phyloP scores from a whole-genome alignment of 164 flowering plant species.

The Stephania cephalantha region DNA sequence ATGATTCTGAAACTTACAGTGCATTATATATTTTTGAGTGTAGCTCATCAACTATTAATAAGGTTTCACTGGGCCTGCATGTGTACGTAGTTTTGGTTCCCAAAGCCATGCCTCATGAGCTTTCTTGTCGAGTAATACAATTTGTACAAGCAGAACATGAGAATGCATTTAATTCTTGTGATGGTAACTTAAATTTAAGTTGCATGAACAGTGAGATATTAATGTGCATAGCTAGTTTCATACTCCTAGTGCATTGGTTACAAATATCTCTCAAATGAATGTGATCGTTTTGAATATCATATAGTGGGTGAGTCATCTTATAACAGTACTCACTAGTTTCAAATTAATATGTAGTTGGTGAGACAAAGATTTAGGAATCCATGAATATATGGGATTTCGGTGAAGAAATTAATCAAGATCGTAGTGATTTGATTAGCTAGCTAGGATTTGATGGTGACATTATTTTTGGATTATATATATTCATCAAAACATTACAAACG shows the following conservation, averaged over 20 bases:
- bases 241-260: neutral
- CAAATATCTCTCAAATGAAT: neutral
- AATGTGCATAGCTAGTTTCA: too few relatives aligned
- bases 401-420: neutral
- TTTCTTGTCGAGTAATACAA: too few relatives aligned
- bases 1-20: neutral
- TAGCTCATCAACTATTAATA: neutral
- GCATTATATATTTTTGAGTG: neutral
- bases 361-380: neutral
- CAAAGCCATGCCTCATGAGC: neutral
- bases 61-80: neutral
- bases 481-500: too few relatives aligned
- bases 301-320: neutral
- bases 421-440: too few relatives aligned
- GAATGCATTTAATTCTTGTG: too few relatives aligned
- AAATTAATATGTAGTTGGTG: neutral
- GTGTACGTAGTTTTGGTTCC: neutral
- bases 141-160: too few relatives aligned
- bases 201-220: too few relatives aligned
- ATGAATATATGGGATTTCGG: neutral
- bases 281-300: neutral
- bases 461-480: too few relatives aligned
- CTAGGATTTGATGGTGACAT: too few relatives aligned
- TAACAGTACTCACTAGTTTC: neutral
- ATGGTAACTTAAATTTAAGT: too few relatives aligned